Percentiles rank a stretch among this genome's conserved stretches.
phyloP scores from a whole-genome alignment of 306 rosid genomes.

The Pyrus betulifolia region DNA sequence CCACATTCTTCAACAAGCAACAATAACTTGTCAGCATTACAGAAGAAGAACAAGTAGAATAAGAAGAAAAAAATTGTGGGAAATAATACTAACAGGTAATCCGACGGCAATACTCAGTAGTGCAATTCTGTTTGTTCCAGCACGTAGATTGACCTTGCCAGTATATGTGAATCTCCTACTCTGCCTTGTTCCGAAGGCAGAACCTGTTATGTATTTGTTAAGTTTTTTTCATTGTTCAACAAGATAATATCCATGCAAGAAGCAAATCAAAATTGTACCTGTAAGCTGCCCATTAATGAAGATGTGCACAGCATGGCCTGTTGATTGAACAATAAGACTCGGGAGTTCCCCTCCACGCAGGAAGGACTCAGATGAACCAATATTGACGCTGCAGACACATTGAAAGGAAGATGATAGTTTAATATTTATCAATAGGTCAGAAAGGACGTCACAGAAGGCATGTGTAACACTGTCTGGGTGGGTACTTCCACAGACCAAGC shows the following conservation, averaged over 20 bases:
- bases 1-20: conserved; percentile 61
- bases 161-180: conserved; percentile 72
- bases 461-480: not conserved
- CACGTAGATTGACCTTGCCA: conserved; percentile 64
- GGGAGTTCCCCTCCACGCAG: conserved; percentile 82
- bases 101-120: conserved; percentile 95
- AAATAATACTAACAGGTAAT: conserved; percentile 65
- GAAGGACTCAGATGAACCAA: conserved; percentile 76
- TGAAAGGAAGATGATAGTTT: not conserved
- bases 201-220: conserved; percentile 50
- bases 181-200: conserved; percentile 84
- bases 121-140: conserved; percentile 82
- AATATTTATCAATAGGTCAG: not conserved
- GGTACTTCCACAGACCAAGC: not conserved
- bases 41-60: not conserved
- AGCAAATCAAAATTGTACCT: conserved; percentile 41
- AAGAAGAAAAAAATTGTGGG: conserved; percentile 3
- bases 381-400: conserved; percentile 53
- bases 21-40: conserved; percentile 8
- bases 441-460: not conserved
- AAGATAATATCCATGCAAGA: conserved; percentile 16
- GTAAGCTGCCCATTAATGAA: conserved; percentile 81
- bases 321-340: conserved; percentile 78
- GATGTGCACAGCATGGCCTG: conserved; percentile 90
- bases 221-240: not conserved